Percentiles rank a stretch among this genome's conserved stretches.
These are phyloP conservation scores for Trichoderma koningii DNA, from an alignment of 2,329 filamentous ascomycete genomes.

Conservation along the genomic window DNA sequence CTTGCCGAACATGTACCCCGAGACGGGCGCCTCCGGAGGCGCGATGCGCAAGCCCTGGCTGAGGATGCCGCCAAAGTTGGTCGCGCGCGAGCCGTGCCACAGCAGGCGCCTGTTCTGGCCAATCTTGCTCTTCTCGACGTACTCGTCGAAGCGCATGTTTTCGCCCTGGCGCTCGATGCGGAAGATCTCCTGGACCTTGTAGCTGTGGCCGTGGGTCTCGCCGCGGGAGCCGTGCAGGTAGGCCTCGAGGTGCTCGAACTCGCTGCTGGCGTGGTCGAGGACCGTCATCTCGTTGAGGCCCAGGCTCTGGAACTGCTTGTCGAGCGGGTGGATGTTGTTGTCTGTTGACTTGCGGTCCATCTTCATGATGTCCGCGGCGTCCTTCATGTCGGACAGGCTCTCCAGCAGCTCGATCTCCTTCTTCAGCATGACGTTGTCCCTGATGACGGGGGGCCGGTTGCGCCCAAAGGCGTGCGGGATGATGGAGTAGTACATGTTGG, in stretches of 20 bases:
- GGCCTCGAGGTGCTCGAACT: constrained; percentile 64
- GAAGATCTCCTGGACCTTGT: constrained; percentile 74
- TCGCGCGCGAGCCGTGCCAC: constrained; percentile 83
- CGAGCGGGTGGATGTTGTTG: constrained; percentile 62
- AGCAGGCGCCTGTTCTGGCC: constrained; percentile 72
- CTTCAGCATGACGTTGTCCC: constrained; percentile 60
- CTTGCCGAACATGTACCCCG: constrained; percentile 87
- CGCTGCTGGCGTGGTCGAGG: constrained; percentile 57
- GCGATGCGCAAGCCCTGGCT: constrained; percentile 88
- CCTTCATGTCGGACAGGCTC: constrained; percentile 82
- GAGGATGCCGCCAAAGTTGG: constrained; percentile 86
- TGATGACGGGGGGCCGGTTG: constrained; percentile 69
- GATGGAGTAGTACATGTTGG: constrained; percentile 76
- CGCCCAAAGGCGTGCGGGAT: constrained; percentile 84
- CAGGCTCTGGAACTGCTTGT: constrained; percentile 71
- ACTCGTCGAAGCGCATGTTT: constrained; percentile 65
- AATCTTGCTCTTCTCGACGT: constrained; percentile 52
- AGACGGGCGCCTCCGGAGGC: constrained; percentile 76
- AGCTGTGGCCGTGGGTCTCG: constrained; percentile 62
- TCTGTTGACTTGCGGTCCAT: constrained; percentile 52
- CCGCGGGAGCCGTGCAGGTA: constrained; percentile 72
- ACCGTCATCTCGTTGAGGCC: constrained; percentile 75
- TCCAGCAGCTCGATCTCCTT: constrained; percentile 78
- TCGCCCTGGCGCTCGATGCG: constrained; percentile 78
- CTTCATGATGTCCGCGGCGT: constrained; percentile 76